Conservation (phyloP, 352 stramenopile species). For the Pelagophyceae sp. region DNA sequence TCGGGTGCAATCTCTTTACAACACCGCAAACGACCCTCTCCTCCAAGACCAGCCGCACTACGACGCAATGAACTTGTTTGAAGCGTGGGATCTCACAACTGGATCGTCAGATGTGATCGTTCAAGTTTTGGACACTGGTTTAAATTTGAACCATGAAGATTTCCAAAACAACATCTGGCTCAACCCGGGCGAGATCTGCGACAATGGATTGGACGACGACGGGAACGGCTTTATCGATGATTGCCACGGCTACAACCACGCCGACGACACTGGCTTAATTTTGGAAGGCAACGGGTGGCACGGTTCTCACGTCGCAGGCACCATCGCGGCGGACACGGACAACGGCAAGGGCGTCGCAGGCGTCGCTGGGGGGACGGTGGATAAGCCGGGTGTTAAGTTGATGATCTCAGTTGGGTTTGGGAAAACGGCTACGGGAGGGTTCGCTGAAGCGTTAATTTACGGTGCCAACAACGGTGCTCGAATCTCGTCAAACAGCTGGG, state of each 20-base stretch:
- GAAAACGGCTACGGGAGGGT: not conserved
- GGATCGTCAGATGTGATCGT: conserved; percentile 5
- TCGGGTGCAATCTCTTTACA: not conserved
- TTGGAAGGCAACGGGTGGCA: not conserved
- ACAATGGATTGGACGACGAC: conserved; percentile 10
- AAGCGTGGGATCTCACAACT: not conserved
- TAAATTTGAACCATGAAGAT: not conserved
- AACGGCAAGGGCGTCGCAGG: conserved; percentile 1
- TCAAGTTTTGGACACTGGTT: conserved; percentile 11
- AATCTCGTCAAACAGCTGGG: conserved; percentile 16
- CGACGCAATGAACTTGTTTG: not conserved
- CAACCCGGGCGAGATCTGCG: conserved; percentile 14
- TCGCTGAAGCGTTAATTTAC: conserved; percentile 10
- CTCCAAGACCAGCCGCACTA: not conserved
- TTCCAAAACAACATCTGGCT: conserved; percentile 1
- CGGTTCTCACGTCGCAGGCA: conserved; percentile 1
- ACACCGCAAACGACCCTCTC: not conserved
- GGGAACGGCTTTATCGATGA: conserved; percentile 18
- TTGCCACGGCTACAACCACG: conserved; percentile 17
- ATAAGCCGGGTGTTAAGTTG: not conserved
- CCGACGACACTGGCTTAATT: no score
- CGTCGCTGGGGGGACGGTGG: not conserved
- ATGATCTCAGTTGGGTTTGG: conserved; percentile 6
- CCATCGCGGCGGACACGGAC: not conserved
- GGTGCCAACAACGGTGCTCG: conserved; percentile 4